Evolutionary conservation across 2,329 filamentous ascomycete species (phyloP).

Genomic region (Xylariaceae sp.): DNA sequence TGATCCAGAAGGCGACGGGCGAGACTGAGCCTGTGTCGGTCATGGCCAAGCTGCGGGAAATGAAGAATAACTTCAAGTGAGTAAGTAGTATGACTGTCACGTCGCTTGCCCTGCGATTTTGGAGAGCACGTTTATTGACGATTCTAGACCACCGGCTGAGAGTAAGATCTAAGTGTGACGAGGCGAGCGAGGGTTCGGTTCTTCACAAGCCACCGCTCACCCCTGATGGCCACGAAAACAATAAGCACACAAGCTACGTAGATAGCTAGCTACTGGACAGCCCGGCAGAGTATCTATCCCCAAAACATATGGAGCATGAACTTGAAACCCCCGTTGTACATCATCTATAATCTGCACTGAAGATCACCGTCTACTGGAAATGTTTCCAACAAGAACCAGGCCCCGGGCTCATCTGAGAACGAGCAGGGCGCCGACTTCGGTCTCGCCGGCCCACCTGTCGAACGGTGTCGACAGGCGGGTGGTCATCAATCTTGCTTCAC

Average conservation of each 20-base stretch:
- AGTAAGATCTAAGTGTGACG: conserved; percentile 8
- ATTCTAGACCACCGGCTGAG: conserved; percentile 5
- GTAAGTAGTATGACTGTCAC: conserved; percentile 24
- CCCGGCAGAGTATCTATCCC: too few relatives aligned
- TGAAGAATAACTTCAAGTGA: conserved; percentile 77
- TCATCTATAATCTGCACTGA: too few relatives aligned
- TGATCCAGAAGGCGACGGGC: conserved; percentile 76
- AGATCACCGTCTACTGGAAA: too few relatives aligned
- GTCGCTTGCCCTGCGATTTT: not conserved
- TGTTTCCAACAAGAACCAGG: conserved; percentile 25
- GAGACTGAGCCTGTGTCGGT: conserved; percentile 74
- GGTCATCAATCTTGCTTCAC: conserved; percentile 55
- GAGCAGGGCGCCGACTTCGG: conserved; percentile 11
- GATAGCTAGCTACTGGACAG: too few relatives aligned
- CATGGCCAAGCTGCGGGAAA: conserved; percentile 76
- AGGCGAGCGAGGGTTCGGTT: too few relatives aligned
- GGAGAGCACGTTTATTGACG: conserved; percentile 2
- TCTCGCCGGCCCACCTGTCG: conserved; percentile 14
- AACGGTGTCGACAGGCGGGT: conserved; percentile 12
- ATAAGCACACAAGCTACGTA: too few relatives aligned
- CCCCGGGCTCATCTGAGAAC: conserved; percentile 16
- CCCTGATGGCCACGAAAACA: too few relatives aligned
- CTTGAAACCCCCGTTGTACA: too few relatives aligned
- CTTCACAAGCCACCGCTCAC: too few relatives aligned
- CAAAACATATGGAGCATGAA: too few relatives aligned